Evolutionary conservation across 2,329 filamentous ascomycete genomes (phyloP).

Genomic region (Colletotrichum sojae): DNA sequence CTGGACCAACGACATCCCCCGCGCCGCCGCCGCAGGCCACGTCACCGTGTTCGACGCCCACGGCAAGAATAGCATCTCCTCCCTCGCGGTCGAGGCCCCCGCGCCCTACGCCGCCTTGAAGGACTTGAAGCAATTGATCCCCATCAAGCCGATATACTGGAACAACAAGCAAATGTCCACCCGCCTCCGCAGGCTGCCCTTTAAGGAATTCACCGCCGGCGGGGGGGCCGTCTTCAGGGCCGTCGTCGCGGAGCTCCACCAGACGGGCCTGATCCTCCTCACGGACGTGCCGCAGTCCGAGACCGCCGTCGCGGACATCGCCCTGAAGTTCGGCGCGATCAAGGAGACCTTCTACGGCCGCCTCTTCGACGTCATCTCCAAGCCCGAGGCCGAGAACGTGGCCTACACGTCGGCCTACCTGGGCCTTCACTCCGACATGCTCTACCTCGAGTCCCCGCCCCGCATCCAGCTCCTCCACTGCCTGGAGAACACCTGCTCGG

Average conservation of each 20-base stretch:
- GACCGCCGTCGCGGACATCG: conserved; percentile 76
- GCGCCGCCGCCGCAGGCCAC: conserved; percentile 49
- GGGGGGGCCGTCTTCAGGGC: conserved; percentile 68
- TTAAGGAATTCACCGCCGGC: conserved; percentile 77
- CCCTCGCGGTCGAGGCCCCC: conserved; percentile 1
- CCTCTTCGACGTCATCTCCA: conserved; percentile 90
- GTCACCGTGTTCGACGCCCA: conserved; percentile 52
- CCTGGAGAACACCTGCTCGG: conserved; percentile 82
- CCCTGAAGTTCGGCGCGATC: conserved; percentile 80
- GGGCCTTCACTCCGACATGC: conserved; percentile 92
- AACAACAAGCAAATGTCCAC: conserved; percentile 52
- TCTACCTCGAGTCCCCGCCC: conserved; percentile 86
- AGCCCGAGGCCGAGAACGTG: conserved; percentile 89
- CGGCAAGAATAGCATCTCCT: conserved; percentile 44
- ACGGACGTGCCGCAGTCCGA: conserved; percentile 79
- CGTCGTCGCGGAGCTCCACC: conserved; percentile 73
- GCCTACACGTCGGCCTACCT: conserved; percentile 89
- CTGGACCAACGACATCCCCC: conserved; percentile 69
- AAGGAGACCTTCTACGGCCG: conserved; percentile 92
- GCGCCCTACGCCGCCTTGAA: conserved; percentile 2
- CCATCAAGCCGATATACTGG: conserved; percentile 53
- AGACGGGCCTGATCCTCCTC: conserved; percentile 83
- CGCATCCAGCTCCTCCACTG: conserved; percentile 92
- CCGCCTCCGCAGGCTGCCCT: conserved; percentile 74
- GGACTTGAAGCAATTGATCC: conserved; percentile 14